Base-by-base conservation (phyloP, 495 filamentous ascomycete species). In the Penicillium steckii region DNA sequence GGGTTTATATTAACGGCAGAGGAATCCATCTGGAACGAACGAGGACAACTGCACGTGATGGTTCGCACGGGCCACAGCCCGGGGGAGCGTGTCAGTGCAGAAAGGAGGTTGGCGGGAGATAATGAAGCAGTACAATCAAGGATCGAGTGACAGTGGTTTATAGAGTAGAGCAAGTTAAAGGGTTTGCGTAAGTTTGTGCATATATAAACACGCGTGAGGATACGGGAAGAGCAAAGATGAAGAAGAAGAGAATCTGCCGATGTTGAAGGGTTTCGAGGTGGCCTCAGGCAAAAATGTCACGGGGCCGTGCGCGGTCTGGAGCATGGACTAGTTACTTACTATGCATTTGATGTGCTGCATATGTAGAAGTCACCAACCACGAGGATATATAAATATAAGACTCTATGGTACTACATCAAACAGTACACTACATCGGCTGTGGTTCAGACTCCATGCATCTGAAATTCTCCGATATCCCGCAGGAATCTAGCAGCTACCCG, bases 1-100 rank as follows among this genome's bases (percentile, higher is more conserved):
- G 19, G 13, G 26, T 47, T 29, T 23, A 46, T 37, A 42, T 23
- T 44, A 24, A 38, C 40, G 43, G 48, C 32, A 51, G 42, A n/a
- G 48, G 10, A 52, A 40, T 46, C 50, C 22, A 46, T 50, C 33
- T 41, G 38, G 38, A 41, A 41, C 38, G 18, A 41, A 41, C 38
- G 38, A 19, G 38, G 38, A 41, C 21, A 41, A 19, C 38, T 41
- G 38, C 38, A 41, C 38, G 38, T 41, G 38, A 41, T 41, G 38
- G 38, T 41, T 41, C 21, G 38, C 38, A 41, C 38, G 38, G 38
- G 18, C 38, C 38, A 41, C 38, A 23, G 38, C 38, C 38, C 38
- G 21, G 18, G 38, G 38, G 38, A n/a, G 23, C 18, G 17, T 41
- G 38, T 21, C 38, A n/a, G 8, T 21, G 38, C 38, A 23, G 19